Evolutionary conservation across 140 eudicot genomes (phyloP), one percentile per base, ranked within the genome.

Genomic region (Oenanthe javanica): DNA sequence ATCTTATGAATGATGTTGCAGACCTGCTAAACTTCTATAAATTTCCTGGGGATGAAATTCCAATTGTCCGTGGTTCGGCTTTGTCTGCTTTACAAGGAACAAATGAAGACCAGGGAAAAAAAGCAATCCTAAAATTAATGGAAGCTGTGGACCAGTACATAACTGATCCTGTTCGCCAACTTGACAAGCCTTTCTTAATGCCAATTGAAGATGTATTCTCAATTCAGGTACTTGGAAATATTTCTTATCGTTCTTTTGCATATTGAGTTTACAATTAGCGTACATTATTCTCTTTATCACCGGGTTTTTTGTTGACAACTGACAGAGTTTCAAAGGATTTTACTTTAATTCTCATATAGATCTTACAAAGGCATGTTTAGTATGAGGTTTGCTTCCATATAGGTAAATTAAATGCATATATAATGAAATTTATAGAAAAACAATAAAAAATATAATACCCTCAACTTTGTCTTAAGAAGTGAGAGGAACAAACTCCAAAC

Each of bases 171-270:
- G 81, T 78, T 40, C 75, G 74, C 9, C 81, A 78, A 64, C 75
- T 78, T 78, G 81, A 78, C 74, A 78, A 61, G 42, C 81, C 81
- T 78, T 78, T 78, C 61, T 23, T 78, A 63, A 78, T 78, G 81
- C 81, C 81, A 40, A 48, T 78, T 9, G 81, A 78, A 78, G 81
- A 78, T 63, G 81, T 78, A 71, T 63, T 59, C 23, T 78, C 75
- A 2, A 55, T 59, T 4, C 66, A 74, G 80, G 67, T 55, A 43
- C 55, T 43, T 36, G 5, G 46, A 25, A 52, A 75, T 11, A 14
- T 25, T 13, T 25, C 36, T n/a, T 1, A 63, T 63, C 13, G 21
- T 57, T 57, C 12, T 57, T 21, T 11, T 0, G 64, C 6, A 4
- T 63, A 63, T 63, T 9, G 16, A 63, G 71, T 63, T 15, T 27